Percentiles rank a stretch among this genome's conserved stretches.
phyloP scores from a whole-genome alignment of 306 rosid species.

The Aeschynomene evenia region DNA sequence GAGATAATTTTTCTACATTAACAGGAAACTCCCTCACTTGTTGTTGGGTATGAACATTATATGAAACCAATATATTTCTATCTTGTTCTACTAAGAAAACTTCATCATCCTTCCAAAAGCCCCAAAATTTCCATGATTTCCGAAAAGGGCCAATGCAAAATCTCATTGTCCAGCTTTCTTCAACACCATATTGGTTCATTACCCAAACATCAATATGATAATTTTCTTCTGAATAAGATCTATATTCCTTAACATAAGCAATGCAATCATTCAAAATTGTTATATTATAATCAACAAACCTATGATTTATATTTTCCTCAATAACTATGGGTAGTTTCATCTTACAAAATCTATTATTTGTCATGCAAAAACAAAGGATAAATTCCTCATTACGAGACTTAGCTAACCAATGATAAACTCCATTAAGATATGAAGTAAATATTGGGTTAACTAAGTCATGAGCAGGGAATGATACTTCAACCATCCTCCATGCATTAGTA shows the following conservation, averaged over 20 bases:
- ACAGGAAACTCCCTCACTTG: neutral
- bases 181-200: neutral
- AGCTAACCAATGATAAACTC: conserved; percentile 3
- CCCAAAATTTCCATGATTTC: neutral
- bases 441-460: neutral
- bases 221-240: neutral
- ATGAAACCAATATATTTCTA: neutral
- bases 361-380: conserved; percentile 7
- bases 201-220: conserved; percentile 8
- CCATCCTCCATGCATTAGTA: neutral
- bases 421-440: neutral
- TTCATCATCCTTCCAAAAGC: neutral
- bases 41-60: neutral
- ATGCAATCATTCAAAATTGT: neutral
- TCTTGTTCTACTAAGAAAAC: neutral
- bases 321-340: neutral
- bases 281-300: neutral
- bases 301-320: neutral
- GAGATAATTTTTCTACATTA: neutral
- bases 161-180: neutral
- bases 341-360: neutral
- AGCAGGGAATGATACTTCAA: neutral
- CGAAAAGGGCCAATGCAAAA: neutral
- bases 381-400: neutral
- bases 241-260: neutral